Evolutionary conservation across 371 early-diverging fungal genomes (phyloP), one percentile per base, ranked within the genome.

Genomic region (Catenaria anguillulae): DNA sequence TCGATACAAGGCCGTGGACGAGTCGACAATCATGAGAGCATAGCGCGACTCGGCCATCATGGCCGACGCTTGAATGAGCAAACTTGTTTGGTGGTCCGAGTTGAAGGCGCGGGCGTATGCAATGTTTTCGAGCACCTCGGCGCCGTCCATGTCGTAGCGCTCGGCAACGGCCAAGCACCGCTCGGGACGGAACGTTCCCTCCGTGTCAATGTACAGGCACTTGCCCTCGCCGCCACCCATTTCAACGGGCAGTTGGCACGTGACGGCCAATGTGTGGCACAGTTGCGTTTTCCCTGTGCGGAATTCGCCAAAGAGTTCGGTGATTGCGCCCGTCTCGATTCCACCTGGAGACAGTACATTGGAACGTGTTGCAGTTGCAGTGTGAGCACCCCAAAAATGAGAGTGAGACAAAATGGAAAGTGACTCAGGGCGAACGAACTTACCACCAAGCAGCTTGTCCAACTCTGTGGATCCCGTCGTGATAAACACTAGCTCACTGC

Each of bases 391-490:
- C n/a, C n/a, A n/a, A 19, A 34, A n/a, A 19, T 12, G 33, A 19
- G 36, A 15, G 24, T 56, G 1, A 33, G 0, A 21, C 33, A 21
- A 63, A 68, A 73, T 21, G 64, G 67, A 26, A 17, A 17, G 40
- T n/a, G n/a, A n/a, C n/a, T n/a, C n/a, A n/a, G n/a, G 71, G 43
- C n/a, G n/a, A n/a, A n/a, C n/a, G n/a, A n/a, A n/a, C n/a, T n/a
- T 67, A 75, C 85, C 92, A 65, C 92, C 90, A 19, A 96, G 75
- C 17, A 97, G 77, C 40, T 80, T 76, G 69, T 97, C 97, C 31
- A 98, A 74, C 64, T 91, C 90, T 60, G 85, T 82, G 26, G 90
- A 84, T 0, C 98, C 98, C 1, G 97, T 96, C 1, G 86, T 83
- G 17, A 97, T 82, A 37, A 74, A 79, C 60, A 90, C 75, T 42